Evolutionary conservation across 768 basidiomycete genomes (phyloP), one percentile per base, ranked within the genome.

Genomic region (Nevesoporus exiguus): DNA sequence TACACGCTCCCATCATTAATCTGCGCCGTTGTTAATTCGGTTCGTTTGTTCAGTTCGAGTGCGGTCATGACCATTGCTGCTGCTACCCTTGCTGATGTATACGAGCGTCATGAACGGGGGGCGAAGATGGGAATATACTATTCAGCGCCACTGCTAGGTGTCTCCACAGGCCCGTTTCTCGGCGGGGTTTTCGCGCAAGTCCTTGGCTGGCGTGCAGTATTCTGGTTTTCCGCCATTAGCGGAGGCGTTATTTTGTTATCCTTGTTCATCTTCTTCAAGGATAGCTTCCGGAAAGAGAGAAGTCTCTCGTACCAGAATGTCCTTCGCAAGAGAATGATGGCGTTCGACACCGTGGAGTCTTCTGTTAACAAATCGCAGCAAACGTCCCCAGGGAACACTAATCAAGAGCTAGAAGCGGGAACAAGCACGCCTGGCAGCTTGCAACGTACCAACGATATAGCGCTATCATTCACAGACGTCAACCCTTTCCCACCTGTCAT

Each of bases 71-170:
- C 84, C 0, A 82, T 92, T 44, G 90, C 89, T 11, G 88, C 87
- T 1, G 88, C 86, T 5, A 88, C 88, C 0, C 75, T 92, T 3
- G 87, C 89, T 4, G 90, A 91, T 65, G 84, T 91, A 17, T 91
- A 82, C 60, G 89, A 91, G 27, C 81, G 88, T 0, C 73, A 76
- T n/a, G 85, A 90, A 62, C 76, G 90, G n/a, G 90, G 90, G 3
- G 80, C 79, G 9, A 88, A 83, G 76, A 86, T 93, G 80, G 91
- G 92, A 0, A 75, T 92, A 21, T 93, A 85, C 67, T 93, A 92
- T 66, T 81, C 84, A 4, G 85, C 90, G 5, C 90, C 89, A 0
- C 77, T 92, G 7, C 79, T 93, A 5, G 91, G 89, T 1, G 77
- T 80, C 2, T 77, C 78, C 2, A 48, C 88, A 0, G 89, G 86